Evolutionary conservation across 441 rosid species (phyloP).

Genomic region (Metrosideros polymorpha): DNA sequence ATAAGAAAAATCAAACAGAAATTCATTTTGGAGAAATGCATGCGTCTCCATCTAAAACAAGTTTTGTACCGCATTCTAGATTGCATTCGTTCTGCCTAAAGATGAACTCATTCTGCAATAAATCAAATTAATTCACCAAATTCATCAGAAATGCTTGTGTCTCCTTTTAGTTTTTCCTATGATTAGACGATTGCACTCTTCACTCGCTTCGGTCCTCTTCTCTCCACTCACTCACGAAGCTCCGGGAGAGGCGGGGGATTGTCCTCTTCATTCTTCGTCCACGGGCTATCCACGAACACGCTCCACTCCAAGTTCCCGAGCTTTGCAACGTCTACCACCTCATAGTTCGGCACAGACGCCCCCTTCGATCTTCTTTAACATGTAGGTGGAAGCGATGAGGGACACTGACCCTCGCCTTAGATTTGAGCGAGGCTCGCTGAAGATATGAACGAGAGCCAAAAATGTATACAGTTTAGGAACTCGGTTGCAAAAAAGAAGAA

Average conservation of each 20-base stretch:
- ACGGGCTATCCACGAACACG: background rate
- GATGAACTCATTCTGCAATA: background rate
- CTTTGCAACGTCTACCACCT: background rate
- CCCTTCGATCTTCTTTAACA: background rate
- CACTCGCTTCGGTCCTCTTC: background rate
- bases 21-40: too few species aligned
- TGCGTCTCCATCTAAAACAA: too few species aligned
- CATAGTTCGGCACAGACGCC: too few species aligned
- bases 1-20: too few species aligned
- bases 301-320: background rate
- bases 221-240: fast-evolving
- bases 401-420: too few species aligned
- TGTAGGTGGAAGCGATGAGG: background rate
- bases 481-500: too few species aligned
- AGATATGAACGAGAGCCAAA: too few species aligned
- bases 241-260: background rate
- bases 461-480: too few species aligned
- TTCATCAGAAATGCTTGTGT: background rate
- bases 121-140: background rate
- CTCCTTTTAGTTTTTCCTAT: background rate
- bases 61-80: too few species aligned
- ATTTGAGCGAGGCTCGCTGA: too few species aligned
- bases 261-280: background rate
- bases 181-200: background rate
- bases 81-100: background rate